A percentile compares a stretch with the other conserved stretches of the same genome.
phyloP scores from a whole-genome alignment of 805 yeast genomes.

The Clavispora santaluciae region DNA sequence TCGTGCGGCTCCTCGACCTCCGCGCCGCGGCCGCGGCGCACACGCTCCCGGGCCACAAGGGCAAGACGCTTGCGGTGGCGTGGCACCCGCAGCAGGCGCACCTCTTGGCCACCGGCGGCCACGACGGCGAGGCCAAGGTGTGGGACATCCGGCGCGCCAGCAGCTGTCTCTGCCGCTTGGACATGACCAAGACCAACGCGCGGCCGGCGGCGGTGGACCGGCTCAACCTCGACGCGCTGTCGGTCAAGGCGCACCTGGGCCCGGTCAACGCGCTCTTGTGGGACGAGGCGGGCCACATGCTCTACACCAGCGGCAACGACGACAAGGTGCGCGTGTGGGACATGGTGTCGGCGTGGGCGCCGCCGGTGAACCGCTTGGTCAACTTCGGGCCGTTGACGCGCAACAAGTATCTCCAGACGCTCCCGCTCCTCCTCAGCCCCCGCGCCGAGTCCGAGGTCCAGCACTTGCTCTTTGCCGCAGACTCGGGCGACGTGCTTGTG shows the following conservation, averaged over 20 bases:
- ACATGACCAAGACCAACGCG: slow-evolving; percentile 44
- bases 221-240: slow-evolving; percentile 25
- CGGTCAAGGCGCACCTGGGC: slow-evolving; percentile 66
- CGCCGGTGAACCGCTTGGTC: slow-evolving; percentile 54
- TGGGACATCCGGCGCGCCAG: slow-evolving; percentile 82
- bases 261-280: slow-evolving; percentile 77
- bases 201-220: slow-evolving; percentile 8
- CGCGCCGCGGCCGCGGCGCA: slow-evolving; percentile 72
- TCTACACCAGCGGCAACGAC: slow-evolving; percentile 72
- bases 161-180: slow-evolving; percentile 60
- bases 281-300: slow-evolving; percentile 58
- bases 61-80: slow-evolving; percentile 52
- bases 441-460: slow-evolving; percentile 49
- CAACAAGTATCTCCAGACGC: slow-evolving; percentile 47
- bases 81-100: slow-evolving; percentile 70
- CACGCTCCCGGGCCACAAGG: slow-evolving; percentile 58
- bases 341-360: slow-evolving; percentile 33
- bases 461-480: slow-evolving; percentile 66
- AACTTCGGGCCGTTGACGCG: slow-evolving; percentile 78
- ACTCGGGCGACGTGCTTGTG: slow-evolving; percentile 64
- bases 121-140: slow-evolving; percentile 70
- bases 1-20: slow-evolving; percentile 65
- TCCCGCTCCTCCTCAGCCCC: slow-evolving; percentile 52
- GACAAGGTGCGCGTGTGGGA: slow-evolving; percentile 82
- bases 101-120: slow-evolving; percentile 72